A percentile compares a stretch with the other conserved stretches of the same genome.
Evolutionary conservation across 345 rosid genomes (phyloP).

Genomic region (Citrus cavaleriei): DNA sequence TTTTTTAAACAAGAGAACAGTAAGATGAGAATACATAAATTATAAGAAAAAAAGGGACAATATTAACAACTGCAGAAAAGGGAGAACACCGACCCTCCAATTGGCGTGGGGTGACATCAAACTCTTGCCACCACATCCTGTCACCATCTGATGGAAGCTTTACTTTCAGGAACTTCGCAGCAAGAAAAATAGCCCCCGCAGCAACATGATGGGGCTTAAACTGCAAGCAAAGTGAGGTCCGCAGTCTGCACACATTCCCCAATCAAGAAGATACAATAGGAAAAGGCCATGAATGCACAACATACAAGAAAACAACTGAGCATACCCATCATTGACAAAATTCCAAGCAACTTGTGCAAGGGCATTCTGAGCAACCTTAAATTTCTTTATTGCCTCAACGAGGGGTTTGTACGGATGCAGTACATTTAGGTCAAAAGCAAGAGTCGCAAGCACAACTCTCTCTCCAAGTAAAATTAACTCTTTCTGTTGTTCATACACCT

Average conservation of each 20-base stretch:
- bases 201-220: conserved; percentile 49
- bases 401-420: conserved; percentile 45
- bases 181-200: conserved; percentile 50
- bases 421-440: conserved; percentile 38
- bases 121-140: conserved; percentile 48
- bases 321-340: conserved; percentile 51
- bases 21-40: neutral
- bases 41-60: neutral
- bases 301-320: neutral
- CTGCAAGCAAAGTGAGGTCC: conserved; percentile 47
- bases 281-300: conserved; percentile 11
- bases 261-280: conserved; percentile 19
- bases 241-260: conserved; percentile 34
- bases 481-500: conserved; percentile 41
- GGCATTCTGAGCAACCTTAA: conserved; percentile 45
- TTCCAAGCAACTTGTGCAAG: conserved; percentile 49
- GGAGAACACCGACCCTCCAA: conserved; percentile 35
- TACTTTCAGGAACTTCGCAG: conserved; percentile 48
- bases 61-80: neutral
- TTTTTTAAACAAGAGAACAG: neutral
- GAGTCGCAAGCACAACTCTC: conserved; percentile 37
- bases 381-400: conserved; percentile 46
- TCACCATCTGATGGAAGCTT: conserved; percentile 50
- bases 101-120: conserved; percentile 39
- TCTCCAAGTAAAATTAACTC: conserved; percentile 41